These are phyloP conservation scores for Drosera spatulata DNA, from an alignment of 179 eudicot species.

Conservation along the genomic window DNA sequence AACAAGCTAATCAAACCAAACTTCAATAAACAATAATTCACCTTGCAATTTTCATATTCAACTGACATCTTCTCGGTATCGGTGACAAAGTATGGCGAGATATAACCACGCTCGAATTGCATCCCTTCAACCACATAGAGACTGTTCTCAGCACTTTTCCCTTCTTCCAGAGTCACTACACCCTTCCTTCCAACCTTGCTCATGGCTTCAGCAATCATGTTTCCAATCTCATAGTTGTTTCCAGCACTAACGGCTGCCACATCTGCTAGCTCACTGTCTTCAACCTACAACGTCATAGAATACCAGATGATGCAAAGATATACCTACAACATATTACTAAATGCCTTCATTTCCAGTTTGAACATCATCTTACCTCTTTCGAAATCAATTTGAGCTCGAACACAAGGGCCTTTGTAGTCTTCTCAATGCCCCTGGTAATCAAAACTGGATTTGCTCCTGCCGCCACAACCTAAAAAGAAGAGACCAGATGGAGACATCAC, in stretches of 20 bases:
- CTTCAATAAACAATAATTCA: constrained; percentile 6
- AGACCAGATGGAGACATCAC: not conserved
- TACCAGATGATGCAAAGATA: not conserved
- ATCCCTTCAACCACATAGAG: constrained; percentile 86
- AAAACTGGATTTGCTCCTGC: constrained; percentile 97
- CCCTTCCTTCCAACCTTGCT: constrained; percentile 53
- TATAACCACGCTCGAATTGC: constrained; percentile 88
- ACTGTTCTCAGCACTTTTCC: constrained; percentile 62
- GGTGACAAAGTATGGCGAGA: constrained; percentile 88
- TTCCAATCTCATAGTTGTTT: constrained; percentile 58
- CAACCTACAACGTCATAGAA: constrained; percentile 43
- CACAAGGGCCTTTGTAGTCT: constrained; percentile 77
- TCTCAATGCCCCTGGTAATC: constrained; percentile 93
- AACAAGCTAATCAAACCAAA: constrained; percentile 3
- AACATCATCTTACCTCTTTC: constrained; percentile 52
- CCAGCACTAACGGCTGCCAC: constrained; percentile 99
- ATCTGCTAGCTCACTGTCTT: constrained; percentile 89
- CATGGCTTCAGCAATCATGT: constrained; percentile 63
- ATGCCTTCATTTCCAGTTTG: not conserved
- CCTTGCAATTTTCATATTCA: constrained; percentile 87
- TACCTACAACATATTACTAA: not conserved
- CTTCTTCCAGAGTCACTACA: constrained; percentile 59
- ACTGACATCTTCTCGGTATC: constrained; percentile 83
- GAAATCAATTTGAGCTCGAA: constrained; percentile 76
- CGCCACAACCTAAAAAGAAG: constrained; percentile 71